Conservation (phyloP, 805 yeast genomes). For the Saturnispora bothae region DNA sequence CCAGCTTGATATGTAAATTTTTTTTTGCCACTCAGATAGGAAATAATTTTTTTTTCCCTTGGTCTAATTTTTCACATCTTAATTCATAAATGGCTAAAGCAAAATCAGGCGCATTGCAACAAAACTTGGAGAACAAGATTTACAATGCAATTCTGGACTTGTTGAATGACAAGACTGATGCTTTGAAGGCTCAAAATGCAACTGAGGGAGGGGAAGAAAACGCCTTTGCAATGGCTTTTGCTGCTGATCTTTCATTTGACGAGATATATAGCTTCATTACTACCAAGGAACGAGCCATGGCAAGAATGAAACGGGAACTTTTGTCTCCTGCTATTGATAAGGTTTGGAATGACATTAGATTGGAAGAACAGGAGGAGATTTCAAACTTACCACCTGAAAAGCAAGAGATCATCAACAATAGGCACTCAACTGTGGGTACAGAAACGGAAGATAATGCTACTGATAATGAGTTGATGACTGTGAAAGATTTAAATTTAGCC, state of each 20-base stretch:
- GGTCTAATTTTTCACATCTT: too few relatives aligned
- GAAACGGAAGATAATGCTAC: slow-evolving; percentile 22
- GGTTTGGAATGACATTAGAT: slow-evolving; percentile 42
- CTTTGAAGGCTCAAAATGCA: slow-evolving; percentile 16
- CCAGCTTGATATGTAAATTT: neutral
- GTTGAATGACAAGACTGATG: slow-evolving; percentile 48
- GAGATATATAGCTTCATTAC: slow-evolving; percentile 54
- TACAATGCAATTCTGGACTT: slow-evolving; percentile 44
- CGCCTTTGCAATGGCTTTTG: slow-evolving; percentile 39
- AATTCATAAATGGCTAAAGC: slow-evolving; percentile 11
- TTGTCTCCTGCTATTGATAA: slow-evolving; percentile 56
- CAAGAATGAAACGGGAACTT: slow-evolving; percentile 55
- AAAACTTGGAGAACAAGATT: slow-evolving; percentile 44
- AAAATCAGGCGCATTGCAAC: slow-evolving; percentile 19
- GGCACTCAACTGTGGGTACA: neutral
- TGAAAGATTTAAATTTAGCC: slow-evolving; percentile 52
- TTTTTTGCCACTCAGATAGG: neutral
- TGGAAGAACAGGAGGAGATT: slow-evolving; percentile 54
- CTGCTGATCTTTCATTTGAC: slow-evolving; percentile 41
- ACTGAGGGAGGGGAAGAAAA: slow-evolving; percentile 15
- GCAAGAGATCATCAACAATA: slow-evolving; percentile 1
- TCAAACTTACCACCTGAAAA: slow-evolving; percentile 25
- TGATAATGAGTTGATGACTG: slow-evolving; percentile 48
- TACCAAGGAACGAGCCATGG: slow-evolving; percentile 52
- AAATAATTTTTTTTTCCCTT: too few relatives aligned